These are phyloP conservation scores for Pythium phragmitis DNA, from an alignment of 352 stramenopile genomes.

Conservation along the genomic window DNA sequence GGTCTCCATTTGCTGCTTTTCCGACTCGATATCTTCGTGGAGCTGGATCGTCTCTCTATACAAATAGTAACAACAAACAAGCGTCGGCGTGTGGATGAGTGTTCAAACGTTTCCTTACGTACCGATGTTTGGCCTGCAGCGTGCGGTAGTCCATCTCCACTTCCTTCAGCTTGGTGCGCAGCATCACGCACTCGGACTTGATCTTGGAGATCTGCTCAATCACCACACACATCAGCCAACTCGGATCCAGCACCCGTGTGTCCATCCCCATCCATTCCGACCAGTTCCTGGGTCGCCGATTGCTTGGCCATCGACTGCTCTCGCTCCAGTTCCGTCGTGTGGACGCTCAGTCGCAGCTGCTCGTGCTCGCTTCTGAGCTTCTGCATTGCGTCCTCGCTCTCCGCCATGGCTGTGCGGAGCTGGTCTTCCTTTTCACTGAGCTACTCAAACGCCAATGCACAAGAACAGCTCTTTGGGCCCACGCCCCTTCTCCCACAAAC, in stretches of 20 bases:
- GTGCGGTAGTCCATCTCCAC: constrained; percentile 72
- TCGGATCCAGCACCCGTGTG: too few relatives aligned
- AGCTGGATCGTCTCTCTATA: constrained; percentile 44
- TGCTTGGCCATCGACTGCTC: constrained; percentile 48
- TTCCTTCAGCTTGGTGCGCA: constrained; percentile 77
- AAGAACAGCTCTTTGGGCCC: neutral
- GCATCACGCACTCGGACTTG: constrained; percentile 61
- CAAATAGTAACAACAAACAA: neutral
- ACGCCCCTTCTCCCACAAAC: neutral
- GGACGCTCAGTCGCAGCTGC: constrained; percentile 39
- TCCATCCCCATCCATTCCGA: constrained; percentile 13
- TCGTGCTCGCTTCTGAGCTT: constrained; percentile 52
- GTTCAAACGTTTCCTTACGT: neutral
- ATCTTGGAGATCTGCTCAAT: constrained; percentile 42
- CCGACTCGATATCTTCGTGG: constrained; percentile 66
- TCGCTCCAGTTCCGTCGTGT: constrained; percentile 56
- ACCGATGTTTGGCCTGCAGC: constrained; percentile 76
- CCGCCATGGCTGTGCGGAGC: constrained; percentile 33
- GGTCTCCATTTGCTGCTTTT: constrained; percentile 60
- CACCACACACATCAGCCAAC: neutral
- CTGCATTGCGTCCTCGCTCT: constrained; percentile 51
- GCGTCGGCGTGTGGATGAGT: too few relatives aligned
- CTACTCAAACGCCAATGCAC: constrained; percentile 25
- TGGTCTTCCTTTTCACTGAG: constrained; percentile 45
- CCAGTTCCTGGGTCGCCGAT: constrained; percentile 58